Evolutionary conservation across 805 yeast genomes (phyloP).

Genomic region (Wickerhamomyces kurtzmanii): DNA sequence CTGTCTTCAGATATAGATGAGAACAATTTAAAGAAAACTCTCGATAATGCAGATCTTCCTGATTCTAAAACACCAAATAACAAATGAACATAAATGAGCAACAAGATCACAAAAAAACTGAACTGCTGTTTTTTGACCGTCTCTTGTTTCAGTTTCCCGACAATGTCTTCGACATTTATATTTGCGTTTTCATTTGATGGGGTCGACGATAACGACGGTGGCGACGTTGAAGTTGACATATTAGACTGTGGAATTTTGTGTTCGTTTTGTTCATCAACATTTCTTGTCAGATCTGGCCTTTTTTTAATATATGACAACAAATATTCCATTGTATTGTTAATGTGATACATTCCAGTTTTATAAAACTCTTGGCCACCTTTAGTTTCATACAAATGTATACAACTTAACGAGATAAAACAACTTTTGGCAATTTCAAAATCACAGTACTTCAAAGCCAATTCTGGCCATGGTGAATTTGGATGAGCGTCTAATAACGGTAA

Average conservation of each 20-base stretch:
- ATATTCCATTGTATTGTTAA: constrained; percentile 47
- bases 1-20: constrained; percentile 38
- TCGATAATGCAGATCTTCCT: constrained; percentile 40
- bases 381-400: constrained; percentile 48
- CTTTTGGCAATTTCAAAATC: constrained; percentile 48
- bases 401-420: constrained; percentile 45
- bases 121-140: constrained; percentile 24
- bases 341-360: constrained; percentile 40
- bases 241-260: too few relatives aligned
- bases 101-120: constrained; percentile 36
- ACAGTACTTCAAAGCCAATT: constrained; percentile 44
- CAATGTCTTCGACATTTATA: constrained; percentile 23
- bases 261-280: too few relatives aligned
- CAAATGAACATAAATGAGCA: constrained; percentile 44
- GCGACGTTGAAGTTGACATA: constrained; percentile 2
- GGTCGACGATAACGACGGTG: too few relatives aligned
- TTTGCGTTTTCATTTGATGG: constrained; percentile 9
- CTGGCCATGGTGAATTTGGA: constrained; percentile 55
- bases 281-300: too few relatives aligned
- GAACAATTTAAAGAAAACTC: constrained; percentile 38
- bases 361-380: constrained; percentile 43
- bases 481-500: constrained; percentile 48
- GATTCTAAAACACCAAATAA: constrained; percentile 43
- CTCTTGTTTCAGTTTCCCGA: constrained; percentile 26
- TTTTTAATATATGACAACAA: constrained; percentile 32